Conservation (phyloP, 495 filamentous ascomycete species). For the Usnea hakonensis region DNA sequence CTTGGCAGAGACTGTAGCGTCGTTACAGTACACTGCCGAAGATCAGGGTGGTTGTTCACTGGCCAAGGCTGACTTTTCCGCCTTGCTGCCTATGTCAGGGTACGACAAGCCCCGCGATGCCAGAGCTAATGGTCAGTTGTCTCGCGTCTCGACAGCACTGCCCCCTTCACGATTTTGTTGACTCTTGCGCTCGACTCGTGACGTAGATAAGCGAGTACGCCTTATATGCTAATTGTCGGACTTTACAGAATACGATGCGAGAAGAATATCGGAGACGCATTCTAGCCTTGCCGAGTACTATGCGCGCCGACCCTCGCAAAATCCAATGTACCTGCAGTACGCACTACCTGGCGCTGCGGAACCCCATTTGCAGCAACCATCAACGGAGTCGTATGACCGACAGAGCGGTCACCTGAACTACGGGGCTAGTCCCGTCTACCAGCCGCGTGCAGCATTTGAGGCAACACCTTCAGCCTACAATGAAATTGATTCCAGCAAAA, state of each 20-base stretch:
- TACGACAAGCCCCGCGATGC: conserved; percentile 39
- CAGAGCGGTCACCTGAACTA: conserved; percentile 42
- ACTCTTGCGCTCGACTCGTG: not conserved
- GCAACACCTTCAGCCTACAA: conserved; percentile 35
- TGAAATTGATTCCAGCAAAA: conserved; percentile 25
- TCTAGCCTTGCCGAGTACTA: conserved; percentile 32
- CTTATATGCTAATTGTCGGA: conserved; percentile 12
- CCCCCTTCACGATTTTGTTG: not conserved
- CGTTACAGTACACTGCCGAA: conserved; percentile 39
- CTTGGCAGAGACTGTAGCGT: conserved; percentile 44
- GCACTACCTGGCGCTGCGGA: conserved; percentile 35
- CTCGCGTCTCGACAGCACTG: not conserved
- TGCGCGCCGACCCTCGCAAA: conserved; percentile 38
- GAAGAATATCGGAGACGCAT: conserved; percentile 1
- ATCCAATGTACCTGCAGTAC: conserved; percentile 39
- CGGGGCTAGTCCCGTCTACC: conserved; percentile 36
- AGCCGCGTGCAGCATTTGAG: conserved; percentile 37
- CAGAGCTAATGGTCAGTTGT: conserved; percentile 38
- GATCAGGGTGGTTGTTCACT: conserved; percentile 45
- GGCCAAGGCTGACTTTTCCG: conserved; percentile 43
- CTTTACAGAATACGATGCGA: conserved; percentile 11
- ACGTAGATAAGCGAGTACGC: not conserved
- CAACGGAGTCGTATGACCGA: conserved; percentile 42
- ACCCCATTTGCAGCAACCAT: conserved; percentile 38
- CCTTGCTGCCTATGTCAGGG: conserved; percentile 47